Evolutionary conservation across 139 green algal species (phyloP), one percentile per base, ranked within the genome.

Genomic region (Mychonastes homosphaera): DNA sequence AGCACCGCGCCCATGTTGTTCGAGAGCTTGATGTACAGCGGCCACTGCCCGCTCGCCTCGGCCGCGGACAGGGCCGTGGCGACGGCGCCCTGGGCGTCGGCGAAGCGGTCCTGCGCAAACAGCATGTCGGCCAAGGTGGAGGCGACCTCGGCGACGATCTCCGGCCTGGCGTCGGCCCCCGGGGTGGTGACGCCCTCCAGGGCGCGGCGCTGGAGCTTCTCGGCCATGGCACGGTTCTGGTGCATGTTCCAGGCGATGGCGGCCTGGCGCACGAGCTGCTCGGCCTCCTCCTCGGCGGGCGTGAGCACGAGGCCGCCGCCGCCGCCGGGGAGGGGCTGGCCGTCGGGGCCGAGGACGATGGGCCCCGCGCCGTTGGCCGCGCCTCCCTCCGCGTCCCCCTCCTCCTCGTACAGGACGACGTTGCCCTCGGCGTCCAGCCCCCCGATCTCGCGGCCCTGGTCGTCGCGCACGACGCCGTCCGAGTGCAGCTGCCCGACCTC

Each of bases 1-100:
- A 67, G 60, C 40, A 67, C 60, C 23, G 60, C 60, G n/a, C 60
- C 60, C 60, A 67, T 67, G 50, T 67, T 67, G 60, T 67, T 67
- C 32, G 50, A 61, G 15, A 67, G 60, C 39, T 67, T 67, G 60
- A 67, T 67, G 60, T 47, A 67, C 27, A 67, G 50, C 21, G 60
- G 50, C 30, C 60, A 40, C 60, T 67, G 60, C 10, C 21, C 40
- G 46, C 28, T 38, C 12, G n/a, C 30, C 60, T 67, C 60, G 40
- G 50, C 60, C 48, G 60, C 60, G 32, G 59, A 36, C 4, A 58
- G 59, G 19, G 59, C 12, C 36, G 36, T 13, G 36, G 12, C 12
- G 38, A 66, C 33, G 16, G 59, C 59, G 12, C 44, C 59, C 27
- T 58, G 44, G 19, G 59, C 59, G 21, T 59, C 59, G 23, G 21